Evolutionary conservation across 176 grass and related monocot species (phyloP), one percentile per base, ranked within the genome.

Genomic region (Oryza australiensis): DNA sequence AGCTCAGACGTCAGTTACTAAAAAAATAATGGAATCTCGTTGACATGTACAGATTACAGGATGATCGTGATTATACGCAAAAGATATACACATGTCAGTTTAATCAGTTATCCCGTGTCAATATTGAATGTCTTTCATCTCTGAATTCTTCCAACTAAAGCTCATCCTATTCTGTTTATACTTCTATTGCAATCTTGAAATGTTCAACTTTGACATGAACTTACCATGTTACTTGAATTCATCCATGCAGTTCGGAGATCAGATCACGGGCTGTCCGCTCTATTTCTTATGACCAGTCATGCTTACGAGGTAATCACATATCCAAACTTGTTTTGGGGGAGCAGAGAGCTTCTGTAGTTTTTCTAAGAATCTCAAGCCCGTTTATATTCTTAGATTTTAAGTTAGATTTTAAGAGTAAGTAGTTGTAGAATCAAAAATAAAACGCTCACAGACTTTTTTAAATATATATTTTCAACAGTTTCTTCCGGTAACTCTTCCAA

Each of bases 241-340:
- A n/a, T 66, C 7, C 13, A 75, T 23, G 12, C n/a, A n/a, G n/a
- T 57, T 68, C 12, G 76, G 80, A 83, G 41, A 76, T 43, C 55
- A 72, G 18, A 76, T 14, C 53, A 63, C 62, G 22, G 37, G n/a
- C 12, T 42, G 27, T 59, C 26, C n/a, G 46, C 22, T 32, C 28
- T 76, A n/a, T 34, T 2, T 76, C 30, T 67, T 32, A 32, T 32
- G 26, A 38, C 48, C 64, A 68, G 5, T 16, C 70, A 75, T n/a
- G 80, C 70, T 62, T 15, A 72, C 40, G 63, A 83, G 22, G 57
- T 46, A 22, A 53, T 53, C 49, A 68, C 79, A 48, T 48, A 48
- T 4, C 0, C 45, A 48, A 16, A 3, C 14, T 32, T 32, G 30
- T 32, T 32, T 32, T 32, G 30, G 3, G 30, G 30, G 3, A 32